Evolutionary conservation across 257 asterid species (phyloP), one percentile per base, ranked within the genome.

Genomic region (Ajuga chamaepitys): DNA sequence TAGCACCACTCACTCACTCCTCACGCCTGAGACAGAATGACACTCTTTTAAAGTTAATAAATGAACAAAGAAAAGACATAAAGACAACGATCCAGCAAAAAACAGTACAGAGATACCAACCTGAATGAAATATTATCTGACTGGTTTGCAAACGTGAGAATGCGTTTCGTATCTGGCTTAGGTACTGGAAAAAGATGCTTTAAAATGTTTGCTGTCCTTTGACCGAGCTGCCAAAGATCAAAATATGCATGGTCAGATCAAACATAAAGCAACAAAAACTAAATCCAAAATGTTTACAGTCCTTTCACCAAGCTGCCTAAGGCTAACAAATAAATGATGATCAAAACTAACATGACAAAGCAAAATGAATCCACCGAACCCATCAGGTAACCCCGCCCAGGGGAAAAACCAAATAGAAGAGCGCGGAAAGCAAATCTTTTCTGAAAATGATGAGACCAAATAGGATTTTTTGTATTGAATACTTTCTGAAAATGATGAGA

Each of bases 181-280:
- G 99, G 96, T 13, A 87, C 89, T n/a, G 96, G 99, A 79, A 93
- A 89, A 67, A 93, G 83, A 79, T 87, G 74, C 85, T 87, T 89
- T 37, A 93, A 73, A 73, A 93, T 93, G 67, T 90, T 93, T 17
- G 86, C 86, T 0, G 96, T 89, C 72, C 97, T 85, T 75, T 77
- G 84, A 45, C 97, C 99, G 71, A 88, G 80, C 99, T 89, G 87
- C 66, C 54, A 84, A 37, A 50, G 71, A 70, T 60, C 21, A 70
- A 66, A 45, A 76, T 41, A 68, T 38, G 45, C 52, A 60, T 10
- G 20, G 61, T 60, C 35, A 72, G 68, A 41, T 48, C 10, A 42
- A 40, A 32, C 17, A 3, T 24, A 42, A 9, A 35, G 11, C 38
- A 47, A 10, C 21, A 21, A 58, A 58, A 67, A 28, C 10, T 40